These are phyloP conservation scores for Aspergillus sp. DNA, from an alignment of 2,329 filamentous ascomycete genomes.

Conservation along the genomic window DNA sequence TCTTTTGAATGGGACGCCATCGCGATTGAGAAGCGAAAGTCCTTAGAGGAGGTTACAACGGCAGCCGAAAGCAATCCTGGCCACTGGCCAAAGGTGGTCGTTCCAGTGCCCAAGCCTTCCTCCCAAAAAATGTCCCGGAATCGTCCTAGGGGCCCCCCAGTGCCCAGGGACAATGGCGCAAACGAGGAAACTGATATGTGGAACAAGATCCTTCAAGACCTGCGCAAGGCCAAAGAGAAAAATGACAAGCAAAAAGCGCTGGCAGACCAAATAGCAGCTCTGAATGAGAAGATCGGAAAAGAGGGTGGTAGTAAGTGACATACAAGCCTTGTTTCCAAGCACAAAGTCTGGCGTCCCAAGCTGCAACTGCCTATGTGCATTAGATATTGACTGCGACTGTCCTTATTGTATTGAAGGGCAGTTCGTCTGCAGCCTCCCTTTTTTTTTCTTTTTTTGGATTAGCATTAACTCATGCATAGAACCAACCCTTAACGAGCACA, in stretches of 20 bases:
- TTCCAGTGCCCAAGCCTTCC: constrained; percentile 10
- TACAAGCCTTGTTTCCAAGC: not conserved
- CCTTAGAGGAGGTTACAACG: constrained; percentile 10
- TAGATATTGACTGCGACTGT: not conserved
- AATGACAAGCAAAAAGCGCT: constrained; percentile 47
- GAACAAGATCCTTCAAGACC: constrained; percentile 49
- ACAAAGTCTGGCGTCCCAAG: not conserved
- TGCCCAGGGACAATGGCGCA: constrained; percentile 47
- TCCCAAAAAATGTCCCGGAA: constrained; percentile 45
- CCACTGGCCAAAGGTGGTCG: constrained; percentile 10
- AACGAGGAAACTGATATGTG: constrained; percentile 52
- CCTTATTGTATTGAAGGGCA: not conserved
- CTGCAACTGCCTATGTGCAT: not conserved
- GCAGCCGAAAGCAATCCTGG: constrained; percentile 15
- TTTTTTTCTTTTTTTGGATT: not conserved
- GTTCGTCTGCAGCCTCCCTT: not conserved
- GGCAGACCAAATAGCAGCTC: constrained; percentile 44
- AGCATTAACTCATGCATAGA: constrained; percentile 31
- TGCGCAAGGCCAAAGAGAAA: constrained; percentile 49
- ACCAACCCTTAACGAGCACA: constrained; percentile 45
- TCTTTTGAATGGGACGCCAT: constrained; percentile 36
- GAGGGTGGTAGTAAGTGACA: constrained; percentile 48
- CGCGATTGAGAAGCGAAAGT: constrained; percentile 25
- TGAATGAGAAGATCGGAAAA: constrained; percentile 50
- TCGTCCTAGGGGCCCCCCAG: constrained; percentile 42